These are phyloP conservation scores for Cajanus cajan DNA, from an alignment of 306 rosid genomes.

Conservation along the genomic window DNA sequence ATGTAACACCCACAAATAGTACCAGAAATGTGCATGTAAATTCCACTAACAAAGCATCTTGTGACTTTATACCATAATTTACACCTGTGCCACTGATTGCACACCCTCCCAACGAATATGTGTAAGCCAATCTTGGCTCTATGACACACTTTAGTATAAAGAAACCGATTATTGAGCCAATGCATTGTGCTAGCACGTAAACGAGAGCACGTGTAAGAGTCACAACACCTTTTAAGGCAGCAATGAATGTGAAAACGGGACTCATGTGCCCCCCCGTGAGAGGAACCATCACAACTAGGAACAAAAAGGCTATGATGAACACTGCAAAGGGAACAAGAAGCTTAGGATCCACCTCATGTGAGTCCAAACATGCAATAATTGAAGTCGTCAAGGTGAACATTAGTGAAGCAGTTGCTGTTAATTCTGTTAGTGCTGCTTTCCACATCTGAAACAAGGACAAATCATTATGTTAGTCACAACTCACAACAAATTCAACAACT, in stretches of 20 bases:
- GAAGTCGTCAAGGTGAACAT: constrained; percentile 51
- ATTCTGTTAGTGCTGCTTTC: constrained; percentile 66
- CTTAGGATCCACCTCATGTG: constrained; percentile 47
- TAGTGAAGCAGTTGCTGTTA: constrained; percentile 55
- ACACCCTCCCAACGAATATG: constrained; percentile 74
- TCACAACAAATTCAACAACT: too few relatives aligned
- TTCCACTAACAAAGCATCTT: constrained; percentile 54
- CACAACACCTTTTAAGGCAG: constrained; percentile 35
- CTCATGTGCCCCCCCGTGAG: constrained; percentile 75
- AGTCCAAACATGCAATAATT: constrained; percentile 69
- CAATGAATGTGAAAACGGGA: constrained; percentile 63
- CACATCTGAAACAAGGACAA: constrained; percentile 48
- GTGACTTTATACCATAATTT: constrained; percentile 15
- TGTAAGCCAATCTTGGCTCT: constrained; percentile 27
- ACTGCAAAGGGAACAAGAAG: constrained; percentile 66
- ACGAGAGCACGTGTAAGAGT: constrained; percentile 36
- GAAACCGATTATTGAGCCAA: constrained; percentile 62
- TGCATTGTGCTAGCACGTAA: constrained; percentile 55
- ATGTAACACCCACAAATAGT: constrained; percentile 64
- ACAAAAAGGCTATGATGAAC: constrained; percentile 59
- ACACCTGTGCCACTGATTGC: constrained; percentile 30
- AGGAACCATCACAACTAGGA: constrained; percentile 68
- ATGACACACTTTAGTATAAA: constrained; percentile 48
- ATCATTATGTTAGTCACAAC: too few relatives aligned
- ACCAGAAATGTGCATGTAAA: constrained; percentile 68